These are phyloP conservation scores for Sugiyamaella floridensis DNA, from an alignment of 805 yeast species.

Conservation along the genomic window DNA sequence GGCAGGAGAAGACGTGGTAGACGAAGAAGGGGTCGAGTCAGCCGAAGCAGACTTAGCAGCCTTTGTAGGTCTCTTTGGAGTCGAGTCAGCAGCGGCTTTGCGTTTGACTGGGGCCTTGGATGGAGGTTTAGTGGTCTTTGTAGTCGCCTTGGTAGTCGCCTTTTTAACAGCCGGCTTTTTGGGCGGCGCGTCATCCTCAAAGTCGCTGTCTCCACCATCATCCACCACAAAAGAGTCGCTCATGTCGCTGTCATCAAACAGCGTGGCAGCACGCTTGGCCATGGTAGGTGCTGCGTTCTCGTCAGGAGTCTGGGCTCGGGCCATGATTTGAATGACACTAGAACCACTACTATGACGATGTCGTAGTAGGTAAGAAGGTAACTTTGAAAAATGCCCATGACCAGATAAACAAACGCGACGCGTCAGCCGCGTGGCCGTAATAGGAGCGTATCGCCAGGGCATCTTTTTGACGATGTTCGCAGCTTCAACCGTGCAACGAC, in stretches of 20 bases:
- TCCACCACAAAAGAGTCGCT: slow-evolving; percentile 5
- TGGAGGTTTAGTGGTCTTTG: slow-evolving; percentile 1
- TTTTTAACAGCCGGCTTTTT: neutral
- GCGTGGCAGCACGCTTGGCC: neutral
- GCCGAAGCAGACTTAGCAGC: neutral
- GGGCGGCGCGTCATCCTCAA: slow-evolving; percentile 9
- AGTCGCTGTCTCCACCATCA: slow-evolving; percentile 16
- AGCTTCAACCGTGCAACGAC: too few species aligned
- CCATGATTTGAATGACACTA: neutral
- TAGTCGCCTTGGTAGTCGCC: slow-evolving; percentile 6
- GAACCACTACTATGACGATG: too few species aligned
- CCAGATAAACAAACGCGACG: neutral
- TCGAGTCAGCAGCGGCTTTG: neutral
- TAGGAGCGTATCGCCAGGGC: too few species aligned
- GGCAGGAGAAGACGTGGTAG: neutral
- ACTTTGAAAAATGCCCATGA: neutral
- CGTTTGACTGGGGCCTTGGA: neutral
- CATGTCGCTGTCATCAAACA: slow-evolving; percentile 3
- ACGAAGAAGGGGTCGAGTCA: neutral
- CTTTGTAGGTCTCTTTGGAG: neutral
- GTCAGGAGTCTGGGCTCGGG: slow-evolving; percentile 5
- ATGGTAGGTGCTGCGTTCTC: slow-evolving; percentile 15
- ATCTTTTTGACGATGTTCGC: too few species aligned
- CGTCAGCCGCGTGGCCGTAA: neutral
- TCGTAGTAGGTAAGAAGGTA: too few species aligned